Base-by-base conservation (phyloP, 2,329 filamentous ascomycete genomes). In the Penicillium crustosum region DNA sequence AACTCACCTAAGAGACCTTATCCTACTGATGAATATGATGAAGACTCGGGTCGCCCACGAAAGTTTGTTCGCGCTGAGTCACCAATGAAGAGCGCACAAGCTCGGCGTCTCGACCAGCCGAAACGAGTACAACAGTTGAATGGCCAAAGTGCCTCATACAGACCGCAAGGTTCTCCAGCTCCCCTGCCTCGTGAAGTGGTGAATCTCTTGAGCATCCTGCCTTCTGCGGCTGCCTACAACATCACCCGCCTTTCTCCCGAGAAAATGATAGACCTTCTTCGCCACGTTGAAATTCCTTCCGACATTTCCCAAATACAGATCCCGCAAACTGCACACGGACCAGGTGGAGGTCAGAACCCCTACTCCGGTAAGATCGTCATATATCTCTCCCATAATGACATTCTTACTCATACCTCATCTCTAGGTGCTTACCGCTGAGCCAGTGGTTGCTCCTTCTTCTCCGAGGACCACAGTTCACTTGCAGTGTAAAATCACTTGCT, bases 31-130 rank as follows among this genome's bases (percentile, higher is more conserved):
- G 92, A 96, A 41, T 81, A 81, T 7, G 88, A 91, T 38, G 87
- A 88, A 60, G 86, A 88, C 54, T 78, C 82, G 38, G 86, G 86
- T 64, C 88, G 90, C 21, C 91, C 92, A 1, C 90, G 93, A 66
- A 97, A 97, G 73, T 83, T 97, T 51, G 85, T 88, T 49, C 87
- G 95, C 44, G 93, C 89, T n/a, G 92, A 90, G 56, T 97, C 93
- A 6, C 94, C 95, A 0, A 82, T 97, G 38, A 99, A 97, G 73
- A 91, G 91, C 15, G 90, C 91, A 1, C 91, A 93, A 38, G 91
- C 91, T 27, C 88, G 93, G 55, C 88, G 93, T 36, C 81, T 95
- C 23, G 91, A 94, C 68, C 89, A 94, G 70, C 87, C 91, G 61
- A 82, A 81, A 57, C 77, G 81, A 45, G 77, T 79, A 9, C 70